Evolutionary conservation across 139 green algal species (phyloP).

Genomic region (Chlamydomonas eustigma): DNA sequence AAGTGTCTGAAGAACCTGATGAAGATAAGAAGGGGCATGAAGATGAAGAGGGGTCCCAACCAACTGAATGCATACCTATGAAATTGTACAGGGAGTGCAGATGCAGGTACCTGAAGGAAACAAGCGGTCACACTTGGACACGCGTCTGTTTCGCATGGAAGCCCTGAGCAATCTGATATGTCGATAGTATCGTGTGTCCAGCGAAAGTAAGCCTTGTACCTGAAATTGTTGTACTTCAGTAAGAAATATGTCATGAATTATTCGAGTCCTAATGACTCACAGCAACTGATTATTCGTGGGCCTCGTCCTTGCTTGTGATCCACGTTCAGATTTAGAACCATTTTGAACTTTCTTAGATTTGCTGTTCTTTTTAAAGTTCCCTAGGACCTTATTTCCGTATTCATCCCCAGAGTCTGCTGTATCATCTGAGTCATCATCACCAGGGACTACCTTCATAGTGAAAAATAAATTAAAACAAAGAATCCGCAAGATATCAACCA

Average conservation of each 20-base stretch:
- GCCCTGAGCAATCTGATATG: constrained; percentile 4
- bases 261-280: constrained; percentile 53
- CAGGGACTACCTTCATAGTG: too few relatives aligned
- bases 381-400: background rate
- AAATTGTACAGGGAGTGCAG: background rate
- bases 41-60: background rate
- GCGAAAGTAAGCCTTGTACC: constrained; percentile 87
- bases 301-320: constrained; percentile 35
- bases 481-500: too few relatives aligned
- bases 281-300: constrained; percentile 94
- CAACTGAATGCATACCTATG: background rate
- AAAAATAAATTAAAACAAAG: too few relatives aligned
- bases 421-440: background rate
- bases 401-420: background rate
- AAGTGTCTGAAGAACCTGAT: constrained; percentile 75
- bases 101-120: constrained; percentile 73
- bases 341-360: background rate
- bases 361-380: background rate
- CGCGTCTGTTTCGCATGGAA: constrained; percentile 78
- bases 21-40: background rate
- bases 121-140: constrained; percentile 90
- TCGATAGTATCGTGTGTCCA: constrained; percentile 71
- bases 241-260: too few relatives aligned
- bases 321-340: background rate
- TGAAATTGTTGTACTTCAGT: constrained; percentile 20